These are phyloP conservation scores for Candida glucosophila DNA, from an alignment of 1,139 yeast genomes.

Conservation along the genomic window DNA sequence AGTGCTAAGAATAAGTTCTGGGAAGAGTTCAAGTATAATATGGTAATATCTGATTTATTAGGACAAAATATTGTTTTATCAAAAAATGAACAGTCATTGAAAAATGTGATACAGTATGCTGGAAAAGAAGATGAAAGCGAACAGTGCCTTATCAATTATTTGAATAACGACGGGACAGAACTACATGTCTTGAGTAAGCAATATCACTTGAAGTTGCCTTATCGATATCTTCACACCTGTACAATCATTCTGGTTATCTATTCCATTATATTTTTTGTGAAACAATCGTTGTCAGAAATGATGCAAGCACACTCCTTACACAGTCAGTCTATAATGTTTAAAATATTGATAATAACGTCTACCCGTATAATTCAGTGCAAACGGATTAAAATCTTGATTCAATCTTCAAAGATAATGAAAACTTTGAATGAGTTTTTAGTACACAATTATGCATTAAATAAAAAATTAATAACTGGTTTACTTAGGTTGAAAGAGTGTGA, in stretches of 20 bases:
- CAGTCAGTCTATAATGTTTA: slow-evolving; percentile 17
- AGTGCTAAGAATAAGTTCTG: slow-evolving; percentile 16
- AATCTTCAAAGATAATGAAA: slow-evolving; percentile 16
- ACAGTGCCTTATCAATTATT: slow-evolving; percentile 4
- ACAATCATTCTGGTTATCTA: slow-evolving; percentile 11
- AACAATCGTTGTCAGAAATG: slow-evolving; percentile 6
- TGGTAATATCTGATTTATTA: slow-evolving; percentile 31
- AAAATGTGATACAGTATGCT: slow-evolving; percentile 3
- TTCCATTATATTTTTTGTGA: slow-evolving; percentile 18
- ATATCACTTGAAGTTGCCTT: slow-evolving; percentile 7
- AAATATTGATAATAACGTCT: slow-evolving; percentile 23
- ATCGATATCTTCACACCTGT: slow-evolving; percentile 4
- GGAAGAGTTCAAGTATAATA: slow-evolving; percentile 36
- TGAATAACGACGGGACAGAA: slow-evolving; percentile 12
- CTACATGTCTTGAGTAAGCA: slow-evolving; percentile 10
- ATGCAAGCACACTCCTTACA: slow-evolving; percentile 1
- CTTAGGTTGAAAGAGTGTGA: slow-evolving; percentile 26
- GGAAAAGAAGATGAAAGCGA: slow-evolving; percentile 1
- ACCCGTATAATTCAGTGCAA: slow-evolving; percentile 21
- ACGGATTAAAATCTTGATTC: slow-evolving; percentile 16
- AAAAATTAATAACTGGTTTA: slow-evolving; percentile 24
- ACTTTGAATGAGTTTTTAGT: slow-evolving; percentile 22
- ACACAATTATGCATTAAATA: slow-evolving; percentile 29
- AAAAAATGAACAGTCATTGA: slow-evolving; percentile 31
- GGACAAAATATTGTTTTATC: slow-evolving; percentile 37